Base-by-base conservation (phyloP, 306 rosid species). In the Lotus japonicus region DNA sequence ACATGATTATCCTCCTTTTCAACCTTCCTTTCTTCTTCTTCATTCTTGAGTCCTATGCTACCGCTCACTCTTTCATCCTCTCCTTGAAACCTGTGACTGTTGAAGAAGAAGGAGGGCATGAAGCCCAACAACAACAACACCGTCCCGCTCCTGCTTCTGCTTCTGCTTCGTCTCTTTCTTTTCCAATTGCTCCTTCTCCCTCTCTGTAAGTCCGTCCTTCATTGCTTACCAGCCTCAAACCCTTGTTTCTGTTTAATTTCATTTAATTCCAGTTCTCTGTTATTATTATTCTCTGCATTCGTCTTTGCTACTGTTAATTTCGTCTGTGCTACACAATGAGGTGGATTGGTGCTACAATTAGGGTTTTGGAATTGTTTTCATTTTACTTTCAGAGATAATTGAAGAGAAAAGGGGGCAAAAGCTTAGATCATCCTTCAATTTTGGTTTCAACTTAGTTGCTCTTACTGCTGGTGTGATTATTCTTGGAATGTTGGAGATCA, bases 171-270 rank as follows among this genome's bases (percentile, higher is more conserved):
- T 7, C 68, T 73, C 23, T 58, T 48, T 43, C 51, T 38, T 4
- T 75, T 81, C 5, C 35, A 31, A 31, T 1, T 31, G 6, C 36
- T 31, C 54, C 35, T 38, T 5, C 76, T 81, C 5, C 35, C 70
- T 58, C 73, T 81, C 9, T 70, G 98, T 89, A 76, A 85, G 96
- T 84, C 13, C 66, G 96, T 84, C 13, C 66, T 77, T 12, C 23
- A 21, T 28, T 8, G 19, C 28, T 38, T 0, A 33, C n/a, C n/a
- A n/a, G n/a, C 15, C 28, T 38, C 1, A 33, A 33, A 11, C 23
- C 42, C 19, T 17, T 65, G 28, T 23, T 44, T 61, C n/a, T n/a
- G n/a, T n/a, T n/a, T n/a, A n/a, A n/a, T n/a, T n/a, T n/a, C n/a
- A n/a, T n/a, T n/a, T n/a, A n/a, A n/a, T n/a, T n/a, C n/a, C n/a